These are phyloP conservation scores for Globisporangium rhizosaccharum DNA, from an alignment of 352 stramenopile genomes.

Conservation along the genomic window DNA sequence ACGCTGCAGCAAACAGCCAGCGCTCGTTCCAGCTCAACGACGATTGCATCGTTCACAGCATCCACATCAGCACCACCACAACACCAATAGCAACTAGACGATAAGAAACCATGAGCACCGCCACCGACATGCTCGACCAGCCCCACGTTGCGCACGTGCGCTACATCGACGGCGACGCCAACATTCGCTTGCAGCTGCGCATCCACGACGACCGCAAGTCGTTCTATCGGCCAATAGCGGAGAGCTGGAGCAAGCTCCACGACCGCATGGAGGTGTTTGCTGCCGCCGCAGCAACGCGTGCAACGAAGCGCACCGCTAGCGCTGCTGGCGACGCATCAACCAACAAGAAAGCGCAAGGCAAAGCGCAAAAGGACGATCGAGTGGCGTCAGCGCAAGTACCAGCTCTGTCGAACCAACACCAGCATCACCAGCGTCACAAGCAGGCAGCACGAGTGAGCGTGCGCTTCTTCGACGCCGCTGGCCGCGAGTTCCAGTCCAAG, in stretches of 20 bases:
- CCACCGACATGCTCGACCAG: background rate
- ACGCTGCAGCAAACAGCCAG: too few species aligned
- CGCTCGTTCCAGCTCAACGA: too few species aligned
- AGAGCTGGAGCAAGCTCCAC: conserved; percentile 53
- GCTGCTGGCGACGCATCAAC: background rate
- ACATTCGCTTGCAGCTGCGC: conserved; percentile 43
- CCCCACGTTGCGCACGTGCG: conserved; percentile 45
- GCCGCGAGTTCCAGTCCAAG: conserved; percentile 29
- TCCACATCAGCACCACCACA: too few species aligned
- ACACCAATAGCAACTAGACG: too few species aligned
- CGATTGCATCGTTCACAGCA: too few species aligned
- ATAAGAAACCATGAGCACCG: too few species aligned
- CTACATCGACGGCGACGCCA: conserved; percentile 28
- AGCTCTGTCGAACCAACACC: too few species aligned
- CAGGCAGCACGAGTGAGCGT: conserved; percentile 20
- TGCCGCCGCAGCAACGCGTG: conserved; percentile 8
- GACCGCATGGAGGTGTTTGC: conserved; percentile 53
- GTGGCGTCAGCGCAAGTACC: background rate
- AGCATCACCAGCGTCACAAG: background rate
- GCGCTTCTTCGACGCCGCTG: conserved; percentile 32
- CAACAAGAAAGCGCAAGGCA: conserved; percentile 2
- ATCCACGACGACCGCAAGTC: conserved; percentile 45
- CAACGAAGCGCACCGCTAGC: background rate
- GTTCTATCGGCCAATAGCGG: conserved; percentile 31
- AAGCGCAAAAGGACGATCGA: background rate